These are phyloP conservation scores for Neurospora sp. DNA, from an alignment of 495 filamentous ascomycete genomes.

Conservation along the genomic window DNA sequence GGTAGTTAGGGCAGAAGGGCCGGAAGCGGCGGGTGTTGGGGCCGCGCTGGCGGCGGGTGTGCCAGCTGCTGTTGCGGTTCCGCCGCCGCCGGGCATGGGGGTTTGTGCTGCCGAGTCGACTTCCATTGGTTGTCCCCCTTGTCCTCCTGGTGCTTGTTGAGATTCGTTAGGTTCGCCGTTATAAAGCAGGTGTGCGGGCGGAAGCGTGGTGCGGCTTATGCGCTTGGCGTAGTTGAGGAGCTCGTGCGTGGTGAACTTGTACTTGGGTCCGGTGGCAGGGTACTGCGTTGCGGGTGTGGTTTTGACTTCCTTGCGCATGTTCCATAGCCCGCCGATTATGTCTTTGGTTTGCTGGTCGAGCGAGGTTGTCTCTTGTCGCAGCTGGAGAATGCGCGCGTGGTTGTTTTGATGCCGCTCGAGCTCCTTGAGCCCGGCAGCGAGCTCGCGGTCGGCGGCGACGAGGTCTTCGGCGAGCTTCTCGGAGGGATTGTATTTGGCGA, in stretches of 20 bases:
- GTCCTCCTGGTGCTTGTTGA: not conserved
- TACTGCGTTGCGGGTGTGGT: constrained; percentile 44
- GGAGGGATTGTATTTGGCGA: constrained; percentile 68
- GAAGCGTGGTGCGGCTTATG: constrained; percentile 63
- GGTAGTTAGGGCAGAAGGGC: not conserved
- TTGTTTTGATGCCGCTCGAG: constrained; percentile 62
- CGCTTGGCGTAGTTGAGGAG: constrained; percentile 62
- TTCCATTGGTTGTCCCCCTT: not conserved
- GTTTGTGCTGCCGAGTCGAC: constrained; percentile 8
- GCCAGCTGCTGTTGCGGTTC: constrained; percentile 11
- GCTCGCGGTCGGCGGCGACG: constrained; percentile 54
- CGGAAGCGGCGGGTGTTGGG: constrained; percentile 5
- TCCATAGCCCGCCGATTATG: constrained; percentile 49
- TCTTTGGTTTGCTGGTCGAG: constrained; percentile 54
- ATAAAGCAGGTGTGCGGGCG: constrained; percentile 39
- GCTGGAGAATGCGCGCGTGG: constrained; percentile 48
- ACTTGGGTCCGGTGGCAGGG: constrained; percentile 25
- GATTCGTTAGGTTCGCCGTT: not conserved
- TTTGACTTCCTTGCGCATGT: constrained; percentile 56
- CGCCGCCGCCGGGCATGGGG: constrained; percentile 2
- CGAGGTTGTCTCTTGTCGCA: constrained; percentile 47
- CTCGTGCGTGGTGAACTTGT: constrained; percentile 50
- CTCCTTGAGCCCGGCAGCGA: constrained; percentile 48
- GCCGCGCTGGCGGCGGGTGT: constrained; percentile 1
- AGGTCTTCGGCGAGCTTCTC: constrained; percentile 51